Evolutionary conservation across 345 rosid genomes (phyloP).

Genomic region (Rubroshorea leprosula): DNA sequence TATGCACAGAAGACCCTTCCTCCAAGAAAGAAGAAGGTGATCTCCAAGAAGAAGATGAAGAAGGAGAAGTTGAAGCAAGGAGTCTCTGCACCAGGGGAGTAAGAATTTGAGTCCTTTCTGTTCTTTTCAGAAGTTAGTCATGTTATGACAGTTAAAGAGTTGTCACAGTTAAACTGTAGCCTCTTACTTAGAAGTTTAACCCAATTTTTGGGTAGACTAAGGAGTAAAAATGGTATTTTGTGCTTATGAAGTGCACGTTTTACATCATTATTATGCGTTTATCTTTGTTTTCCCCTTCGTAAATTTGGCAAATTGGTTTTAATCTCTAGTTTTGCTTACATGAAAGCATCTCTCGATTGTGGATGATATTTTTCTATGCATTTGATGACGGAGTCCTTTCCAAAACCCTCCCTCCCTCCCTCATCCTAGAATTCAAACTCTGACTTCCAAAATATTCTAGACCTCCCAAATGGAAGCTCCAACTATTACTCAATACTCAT

Average conservation of each 20-base stretch:
- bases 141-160: conserved; percentile 13
- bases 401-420: no score
- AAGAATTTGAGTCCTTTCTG: not conserved
- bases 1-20: conserved; percentile 58
- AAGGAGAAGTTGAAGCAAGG: conserved; percentile 61
- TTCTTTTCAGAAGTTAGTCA: conserved; percentile 20
- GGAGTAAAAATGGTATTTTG: not conserved
- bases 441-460: no score
- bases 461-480: no score
- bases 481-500: no score
- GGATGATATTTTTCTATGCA: no score
- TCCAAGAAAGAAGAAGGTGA: conserved; percentile 51
- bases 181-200: conserved; percentile 6
- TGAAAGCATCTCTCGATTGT: no score
- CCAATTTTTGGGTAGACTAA: conserved; percentile 19
- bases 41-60: conserved; percentile 71
- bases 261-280: not conserved
- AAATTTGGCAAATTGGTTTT: not conserved
- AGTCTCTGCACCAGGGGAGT: conserved; percentile 69
- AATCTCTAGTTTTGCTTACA: no score
- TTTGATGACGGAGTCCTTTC: no score
- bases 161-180: conserved; percentile 4
- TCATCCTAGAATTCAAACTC: no score
- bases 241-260: not conserved
- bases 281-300: not conserved